Evolutionary conservation across 1,284 basidiomycete species (phyloP).

Genomic region (Cystobasidium pallidum): DNA sequence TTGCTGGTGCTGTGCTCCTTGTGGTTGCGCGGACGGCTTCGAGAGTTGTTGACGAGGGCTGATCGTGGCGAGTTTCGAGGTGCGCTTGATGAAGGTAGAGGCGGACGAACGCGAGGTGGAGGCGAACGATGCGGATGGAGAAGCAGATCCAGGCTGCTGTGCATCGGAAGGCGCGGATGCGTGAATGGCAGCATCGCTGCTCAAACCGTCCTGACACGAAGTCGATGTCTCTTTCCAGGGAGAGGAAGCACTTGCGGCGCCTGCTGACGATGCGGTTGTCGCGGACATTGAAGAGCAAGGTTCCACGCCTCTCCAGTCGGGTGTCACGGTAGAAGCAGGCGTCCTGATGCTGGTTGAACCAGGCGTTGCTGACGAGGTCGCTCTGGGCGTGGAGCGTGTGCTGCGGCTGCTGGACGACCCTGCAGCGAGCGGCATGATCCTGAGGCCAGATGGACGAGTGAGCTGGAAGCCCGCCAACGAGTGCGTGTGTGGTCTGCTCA

Average conservation of each 20-base stretch:
- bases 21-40: background rate
- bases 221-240: constrained; percentile 3
- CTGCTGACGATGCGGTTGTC: constrained; percentile 1
- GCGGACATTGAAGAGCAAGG: background rate
- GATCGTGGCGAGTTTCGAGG: constrained; percentile 25
- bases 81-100: background rate
- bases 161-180: background rate
- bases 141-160: background rate
- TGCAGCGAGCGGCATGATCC: constrained; percentile 7
- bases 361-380: background rate
- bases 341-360: background rate
- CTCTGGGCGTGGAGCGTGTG: constrained; percentile 10
- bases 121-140: background rate
- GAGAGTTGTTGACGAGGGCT: constrained; percentile 7
- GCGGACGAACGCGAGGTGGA: background rate
- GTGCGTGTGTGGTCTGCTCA: background rate
- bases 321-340: background rate
- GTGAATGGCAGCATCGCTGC: background rate
- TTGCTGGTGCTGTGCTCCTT: background rate
- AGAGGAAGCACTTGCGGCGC: constrained; percentile 10
- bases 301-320: constrained; percentile 1
- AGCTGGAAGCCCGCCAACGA: background rate
- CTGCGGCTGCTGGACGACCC: background rate
- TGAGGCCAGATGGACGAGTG: background rate
- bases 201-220: background rate